Evolutionary conservation across 352 stramenopile species (phyloP).

Genomic region (Phytophthora ohioensis): DNA sequence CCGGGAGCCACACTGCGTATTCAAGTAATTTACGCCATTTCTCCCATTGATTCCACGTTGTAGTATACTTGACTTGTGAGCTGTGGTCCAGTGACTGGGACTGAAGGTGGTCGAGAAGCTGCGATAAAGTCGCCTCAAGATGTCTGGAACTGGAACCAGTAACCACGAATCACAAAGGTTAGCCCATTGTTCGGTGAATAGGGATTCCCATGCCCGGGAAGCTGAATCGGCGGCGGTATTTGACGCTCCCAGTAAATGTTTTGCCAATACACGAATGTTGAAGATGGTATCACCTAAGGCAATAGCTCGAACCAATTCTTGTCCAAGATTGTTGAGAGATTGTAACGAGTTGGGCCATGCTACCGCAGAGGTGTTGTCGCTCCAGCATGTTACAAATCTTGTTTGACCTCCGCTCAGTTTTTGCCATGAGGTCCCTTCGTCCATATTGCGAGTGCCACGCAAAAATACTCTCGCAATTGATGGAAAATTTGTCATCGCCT

Average conservation of each 20-base stretch:
- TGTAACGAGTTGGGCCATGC: not conserved
- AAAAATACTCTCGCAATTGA: too few relatives aligned
- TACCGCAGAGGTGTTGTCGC: constrained; percentile 3
- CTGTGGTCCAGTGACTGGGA: not conserved
- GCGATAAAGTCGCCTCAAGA: not conserved
- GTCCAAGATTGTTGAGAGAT: not conserved
- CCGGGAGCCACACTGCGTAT: not conserved
- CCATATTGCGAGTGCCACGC: too few relatives aligned
- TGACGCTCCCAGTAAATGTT: not conserved
- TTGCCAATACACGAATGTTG: not conserved
- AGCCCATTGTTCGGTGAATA: constrained; percentile 1
- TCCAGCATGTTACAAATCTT: not conserved
- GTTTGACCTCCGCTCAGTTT: too few relatives aligned
- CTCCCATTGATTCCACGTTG: not conserved
- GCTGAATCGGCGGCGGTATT: not conserved
- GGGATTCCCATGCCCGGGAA: not conserved
- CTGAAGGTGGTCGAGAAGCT: constrained; percentile 7
- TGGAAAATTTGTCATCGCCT: too few relatives aligned
- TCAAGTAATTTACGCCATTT: constrained; percentile 1
- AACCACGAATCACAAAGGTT: not conserved
- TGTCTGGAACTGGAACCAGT: not conserved
- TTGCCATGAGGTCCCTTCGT: too few relatives aligned
- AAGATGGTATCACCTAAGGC: constrained; percentile 5
- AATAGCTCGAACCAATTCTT: not conserved
- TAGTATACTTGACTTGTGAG: not conserved